Evolutionary conservation across 2,329 filamentous ascomycete genomes (phyloP).

Genomic region (Penicillium griseofulvum): DNA sequence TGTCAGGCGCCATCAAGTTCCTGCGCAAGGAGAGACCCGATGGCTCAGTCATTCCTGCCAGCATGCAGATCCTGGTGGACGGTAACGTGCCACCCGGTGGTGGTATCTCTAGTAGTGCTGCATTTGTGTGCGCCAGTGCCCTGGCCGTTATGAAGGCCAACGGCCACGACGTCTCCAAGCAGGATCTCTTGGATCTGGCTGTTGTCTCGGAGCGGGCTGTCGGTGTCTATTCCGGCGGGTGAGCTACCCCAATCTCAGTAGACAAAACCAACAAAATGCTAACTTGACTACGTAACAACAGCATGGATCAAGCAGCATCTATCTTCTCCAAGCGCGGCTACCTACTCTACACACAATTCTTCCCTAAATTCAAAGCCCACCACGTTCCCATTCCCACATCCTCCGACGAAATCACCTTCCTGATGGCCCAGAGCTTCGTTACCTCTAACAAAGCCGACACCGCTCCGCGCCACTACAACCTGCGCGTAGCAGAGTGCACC

Average conservation of each 20-base stretch:
- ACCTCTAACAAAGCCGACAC: conserved; percentile 93
- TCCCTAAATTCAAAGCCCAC: conserved; percentile 70
- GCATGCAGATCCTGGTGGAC: conserved; percentile 86
- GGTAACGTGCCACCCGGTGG: conserved; percentile 90
- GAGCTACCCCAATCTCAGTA: conserved; percentile 33
- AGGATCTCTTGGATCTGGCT: conserved; percentile 83
- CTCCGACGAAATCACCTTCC: conserved; percentile 78
- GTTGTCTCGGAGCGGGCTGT: conserved; percentile 93
- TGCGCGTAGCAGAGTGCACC: conserved; percentile 92
- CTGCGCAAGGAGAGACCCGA: conserved; percentile 65
- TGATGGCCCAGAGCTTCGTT: conserved; percentile 93
- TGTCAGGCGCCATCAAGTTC: conserved; percentile 76
- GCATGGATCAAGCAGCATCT: conserved; percentile 96
- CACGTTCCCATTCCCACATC: conserved; percentile 81
- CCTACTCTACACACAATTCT: conserved; percentile 87
- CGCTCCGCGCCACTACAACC: conserved; percentile 90
- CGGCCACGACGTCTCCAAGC: conserved; percentile 81
- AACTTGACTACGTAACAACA: neutral
- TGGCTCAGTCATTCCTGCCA: conserved; percentile 62
- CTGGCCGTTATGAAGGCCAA: conserved; percentile 86
- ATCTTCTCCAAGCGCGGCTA: conserved; percentile 86
- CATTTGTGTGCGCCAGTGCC: conserved; percentile 86
- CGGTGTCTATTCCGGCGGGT: conserved; percentile 94
- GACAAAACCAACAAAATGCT: neutral
- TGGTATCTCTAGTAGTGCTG: conserved; percentile 88